Percentiles rank a stretch among this genome's conserved stretches.
Evolutionary conservation across 2,329 filamentous ascomycete genomes (phyloP).

Genomic region (Phyllosticta capitalensis): DNA sequence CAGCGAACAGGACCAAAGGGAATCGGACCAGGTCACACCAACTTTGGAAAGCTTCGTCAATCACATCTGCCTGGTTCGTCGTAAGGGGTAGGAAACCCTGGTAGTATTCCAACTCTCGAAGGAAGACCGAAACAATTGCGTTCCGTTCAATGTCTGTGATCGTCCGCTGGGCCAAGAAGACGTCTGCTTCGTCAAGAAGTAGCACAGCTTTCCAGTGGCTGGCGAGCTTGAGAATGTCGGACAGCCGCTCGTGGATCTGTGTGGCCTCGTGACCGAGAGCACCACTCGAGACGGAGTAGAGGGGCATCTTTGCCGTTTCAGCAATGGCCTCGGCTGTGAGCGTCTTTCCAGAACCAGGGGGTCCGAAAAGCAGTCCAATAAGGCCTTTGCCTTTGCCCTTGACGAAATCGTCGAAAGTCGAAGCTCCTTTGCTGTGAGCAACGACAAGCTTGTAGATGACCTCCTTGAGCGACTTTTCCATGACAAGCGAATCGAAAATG

Average conservation of each 20-base stretch:
- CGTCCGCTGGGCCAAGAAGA: constrained; percentile 47
- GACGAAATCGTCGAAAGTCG: constrained; percentile 36
- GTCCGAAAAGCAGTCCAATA: constrained; percentile 39
- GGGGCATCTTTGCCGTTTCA: constrained; percentile 21
- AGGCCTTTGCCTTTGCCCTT: constrained; percentile 43
- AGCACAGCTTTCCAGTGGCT: neutral
- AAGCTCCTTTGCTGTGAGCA: neutral
- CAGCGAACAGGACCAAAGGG: neutral
- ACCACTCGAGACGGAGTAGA: constrained; percentile 21
- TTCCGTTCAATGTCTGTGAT: constrained; percentile 26
- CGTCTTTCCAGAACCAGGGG: constrained; percentile 45
- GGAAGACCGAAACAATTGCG: constrained; percentile 28
- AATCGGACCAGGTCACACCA: too few relatives aligned
- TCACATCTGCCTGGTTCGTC: constrained; percentile 8
- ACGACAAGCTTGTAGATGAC: neutral
- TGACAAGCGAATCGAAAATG: too few relatives aligned
- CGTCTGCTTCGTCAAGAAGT: constrained; percentile 41
- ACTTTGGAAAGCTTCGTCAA: constrained; percentile 12
- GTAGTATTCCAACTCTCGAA: constrained; percentile 24
- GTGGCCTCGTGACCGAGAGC: neutral
- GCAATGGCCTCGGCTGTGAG: constrained; percentile 25
- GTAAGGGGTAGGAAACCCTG: constrained; percentile 24
- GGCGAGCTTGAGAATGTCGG: neutral
- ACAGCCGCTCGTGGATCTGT: neutral
- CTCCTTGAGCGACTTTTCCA: too few relatives aligned